Conservation (phyloP, 176 grass and related monocot genomes). For the Zoysia pacifica region DNA sequence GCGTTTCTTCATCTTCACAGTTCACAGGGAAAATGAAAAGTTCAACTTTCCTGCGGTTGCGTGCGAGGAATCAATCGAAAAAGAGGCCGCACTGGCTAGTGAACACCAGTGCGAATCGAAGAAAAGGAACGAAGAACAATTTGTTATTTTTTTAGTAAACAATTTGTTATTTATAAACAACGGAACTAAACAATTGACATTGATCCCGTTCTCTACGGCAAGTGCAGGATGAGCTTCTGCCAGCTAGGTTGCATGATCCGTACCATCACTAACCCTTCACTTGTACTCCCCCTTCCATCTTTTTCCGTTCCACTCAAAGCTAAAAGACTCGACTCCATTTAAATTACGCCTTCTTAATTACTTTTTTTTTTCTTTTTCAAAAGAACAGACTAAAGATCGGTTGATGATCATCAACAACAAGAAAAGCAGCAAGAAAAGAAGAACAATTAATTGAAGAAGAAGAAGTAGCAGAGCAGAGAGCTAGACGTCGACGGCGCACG, state of each 20-base stretch:
- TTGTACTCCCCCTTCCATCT: not conserved
- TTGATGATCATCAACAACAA: not conserved
- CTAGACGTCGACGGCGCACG: conserved; percentile 64
- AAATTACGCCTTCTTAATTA: too few relatives aligned
- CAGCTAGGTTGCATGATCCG: conserved; percentile 9
- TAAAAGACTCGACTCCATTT: too few relatives aligned
- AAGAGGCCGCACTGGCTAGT: not conserved
- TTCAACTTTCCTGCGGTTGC: not conserved
- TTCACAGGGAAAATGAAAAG: not conserved
- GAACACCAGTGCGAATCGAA: not conserved
- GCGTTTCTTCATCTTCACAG: not conserved
- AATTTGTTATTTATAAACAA: not conserved
- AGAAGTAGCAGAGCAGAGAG: too few relatives aligned
- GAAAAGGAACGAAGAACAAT: too few relatives aligned
- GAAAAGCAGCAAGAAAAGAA: not conserved
- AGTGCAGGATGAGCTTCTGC: conserved; percentile 6
- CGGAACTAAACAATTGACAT: not conserved
- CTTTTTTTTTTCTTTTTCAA: too few relatives aligned
- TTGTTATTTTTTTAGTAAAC: too few relatives aligned
- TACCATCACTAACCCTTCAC: not conserved
- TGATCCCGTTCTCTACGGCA: not conserved
- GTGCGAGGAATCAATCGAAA: not conserved
- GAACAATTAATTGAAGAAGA: not conserved
- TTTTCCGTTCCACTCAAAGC: not conserved
- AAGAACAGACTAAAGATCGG: not conserved